Conservation (phyloP, 352 stramenopile species). For the Phytopythium cucurbitacearum region DNA sequence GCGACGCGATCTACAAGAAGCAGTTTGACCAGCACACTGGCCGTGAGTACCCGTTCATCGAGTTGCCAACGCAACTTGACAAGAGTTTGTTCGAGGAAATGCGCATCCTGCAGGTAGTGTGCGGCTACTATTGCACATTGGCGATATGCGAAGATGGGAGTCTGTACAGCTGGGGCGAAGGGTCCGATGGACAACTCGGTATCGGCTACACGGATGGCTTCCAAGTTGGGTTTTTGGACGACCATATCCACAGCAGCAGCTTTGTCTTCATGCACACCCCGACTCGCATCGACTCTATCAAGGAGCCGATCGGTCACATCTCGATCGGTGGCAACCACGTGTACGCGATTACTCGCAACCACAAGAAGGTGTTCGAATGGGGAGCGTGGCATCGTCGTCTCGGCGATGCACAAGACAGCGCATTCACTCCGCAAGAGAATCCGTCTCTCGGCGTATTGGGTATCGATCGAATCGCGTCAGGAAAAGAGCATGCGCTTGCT, state of each 20-base stretch:
- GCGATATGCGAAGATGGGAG: slow-evolving; percentile 66
- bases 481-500: slow-evolving; percentile 63
- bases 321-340: slow-evolving; percentile 66
- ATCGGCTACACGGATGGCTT: slow-evolving; percentile 62
- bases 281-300: slow-evolving; percentile 48
- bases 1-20: slow-evolving; percentile 55
- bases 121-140: slow-evolving; percentile 70
- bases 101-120: slow-evolving; percentile 61
- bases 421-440: slow-evolving; percentile 48
- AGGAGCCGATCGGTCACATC: slow-evolving; percentile 49
- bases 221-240: slow-evolving; percentile 60
- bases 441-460: slow-evolving; percentile 35
- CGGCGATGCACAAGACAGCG: slow-evolving; percentile 41
- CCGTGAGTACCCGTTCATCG: slow-evolving; percentile 57
- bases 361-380: slow-evolving; percentile 60
- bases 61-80: slow-evolving; percentile 67
- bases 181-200: slow-evolving; percentile 67
- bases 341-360: slow-evolving; percentile 44
- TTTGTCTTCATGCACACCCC: slow-evolving; percentile 75
- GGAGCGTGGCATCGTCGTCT: slow-evolving; percentile 52
- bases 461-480: slow-evolving; percentile 41
- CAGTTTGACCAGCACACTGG: slow-evolving; percentile 70
- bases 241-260: slow-evolving; percentile 64
- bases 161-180: slow-evolving; percentile 71
- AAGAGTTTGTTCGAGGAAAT: slow-evolving; percentile 73